These are phyloP conservation scores for Penicillium sp. DNA, from an alignment of 2,329 filamentous ascomycete genomes.

Conservation along the genomic window DNA sequence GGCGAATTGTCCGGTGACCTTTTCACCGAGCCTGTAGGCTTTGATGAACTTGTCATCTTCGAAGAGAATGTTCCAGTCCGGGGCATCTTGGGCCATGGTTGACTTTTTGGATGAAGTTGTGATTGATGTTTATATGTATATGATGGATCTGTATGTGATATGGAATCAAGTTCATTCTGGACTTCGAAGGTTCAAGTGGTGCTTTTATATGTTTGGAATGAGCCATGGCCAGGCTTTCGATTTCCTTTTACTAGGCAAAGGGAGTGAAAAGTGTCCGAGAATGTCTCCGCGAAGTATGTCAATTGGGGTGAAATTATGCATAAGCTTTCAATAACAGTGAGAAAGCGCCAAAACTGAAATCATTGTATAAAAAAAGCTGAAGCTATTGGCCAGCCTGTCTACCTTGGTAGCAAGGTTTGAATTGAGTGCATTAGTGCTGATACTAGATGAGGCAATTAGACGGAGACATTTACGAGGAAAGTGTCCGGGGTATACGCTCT, in stretches of 20 bases:
- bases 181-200: not conserved
- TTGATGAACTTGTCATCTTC: constrained; percentile 22
- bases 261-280: constrained; percentile 18
- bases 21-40: constrained; percentile 31
- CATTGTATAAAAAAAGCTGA: no score
- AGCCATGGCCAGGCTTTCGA: not conserved
- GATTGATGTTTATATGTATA: not conserved
- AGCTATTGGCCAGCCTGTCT: not conserved
- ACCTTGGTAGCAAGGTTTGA: no score
- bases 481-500: not conserved
- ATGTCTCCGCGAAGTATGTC: constrained; percentile 16
- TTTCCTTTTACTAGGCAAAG: not conserved
- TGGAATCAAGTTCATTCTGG: no score
- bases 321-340: not conserved
- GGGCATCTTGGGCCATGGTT: not conserved
- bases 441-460: not conserved
- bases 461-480: not conserved
- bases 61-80: constrained; percentile 9
- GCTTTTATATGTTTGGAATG: not conserved
- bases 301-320: not conserved
- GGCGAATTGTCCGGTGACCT: constrained; percentile 32
- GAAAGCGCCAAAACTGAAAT: not conserved
- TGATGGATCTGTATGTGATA: no score
- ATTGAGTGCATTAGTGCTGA: not conserved
- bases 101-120: not conserved